Percentiles rank a stretch among this genome's conserved stretches.
These are phyloP conservation scores for Rhodamnia argentea DNA, from an alignment of 345 rosid genomes.

Conservation along the genomic window DNA sequence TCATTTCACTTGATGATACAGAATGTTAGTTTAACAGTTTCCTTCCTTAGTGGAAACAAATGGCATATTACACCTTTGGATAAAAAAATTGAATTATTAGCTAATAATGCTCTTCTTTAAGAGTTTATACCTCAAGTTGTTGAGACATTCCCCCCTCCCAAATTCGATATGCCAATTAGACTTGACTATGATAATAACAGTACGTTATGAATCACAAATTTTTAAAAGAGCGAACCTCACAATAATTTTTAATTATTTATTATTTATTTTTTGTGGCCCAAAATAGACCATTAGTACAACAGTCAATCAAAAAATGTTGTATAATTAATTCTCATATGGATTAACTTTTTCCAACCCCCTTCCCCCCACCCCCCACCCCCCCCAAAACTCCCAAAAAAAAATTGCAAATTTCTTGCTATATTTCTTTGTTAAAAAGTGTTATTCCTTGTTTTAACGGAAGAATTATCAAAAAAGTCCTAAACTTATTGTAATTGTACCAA, in stretches of 20 bases:
- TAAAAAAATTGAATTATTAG: conserved; percentile 4
- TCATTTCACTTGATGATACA: neutral
- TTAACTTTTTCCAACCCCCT: neutral
- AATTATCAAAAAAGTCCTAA: no score
- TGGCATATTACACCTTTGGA: neutral
- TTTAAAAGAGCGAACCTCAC: no score
- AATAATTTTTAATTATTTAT: no score
- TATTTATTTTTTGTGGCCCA: no score
- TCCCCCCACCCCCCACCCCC: neutral
- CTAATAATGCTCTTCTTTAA: conserved; percentile 18
- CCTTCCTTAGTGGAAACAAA: conserved; percentile 11
- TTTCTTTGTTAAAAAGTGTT: neutral
- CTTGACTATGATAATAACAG: no score
- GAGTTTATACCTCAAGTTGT: conserved; percentile 16
- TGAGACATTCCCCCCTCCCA: conserved; percentile 9
- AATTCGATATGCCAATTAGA: neutral
- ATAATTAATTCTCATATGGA: no score
- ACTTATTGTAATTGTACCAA: no score
- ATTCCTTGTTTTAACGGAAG: neutral
- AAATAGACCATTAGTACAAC: no score
- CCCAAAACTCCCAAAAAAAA: neutral
- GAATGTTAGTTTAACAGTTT: neutral
- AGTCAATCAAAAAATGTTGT: no score
- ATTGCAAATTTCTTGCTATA: neutral
- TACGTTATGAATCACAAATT: no score